Evolutionary conservation across 2,329 filamentous ascomycete genomes (phyloP), one percentile per base, ranked within the genome.

Genomic region (Penicillium brasilianum): DNA sequence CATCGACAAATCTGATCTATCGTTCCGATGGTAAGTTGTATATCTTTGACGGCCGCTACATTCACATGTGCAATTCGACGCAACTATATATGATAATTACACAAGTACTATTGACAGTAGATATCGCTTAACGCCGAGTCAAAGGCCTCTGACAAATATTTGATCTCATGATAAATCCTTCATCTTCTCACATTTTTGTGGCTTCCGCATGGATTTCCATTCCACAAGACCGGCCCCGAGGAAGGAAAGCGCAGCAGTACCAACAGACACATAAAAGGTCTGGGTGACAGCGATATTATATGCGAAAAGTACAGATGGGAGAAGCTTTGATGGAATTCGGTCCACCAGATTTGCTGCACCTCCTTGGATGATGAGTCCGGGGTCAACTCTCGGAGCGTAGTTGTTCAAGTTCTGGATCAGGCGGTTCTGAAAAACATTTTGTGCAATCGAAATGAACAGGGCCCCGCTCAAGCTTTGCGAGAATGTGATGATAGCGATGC

Each of bases 201-300:
- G 34, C 37, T 50, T 39, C 55, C 58, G 78, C 59, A 80, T 76
- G 0, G 73, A 78, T 57, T 74, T 74, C 78, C 78, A 80, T 55
- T 79, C 71, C 30, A 80, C 68, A 36, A 72, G 69, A 3, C 74
- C 56, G 2, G 74, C 72, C 0, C 71, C 74, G 30, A 78, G 32
- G 13, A 76, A 66, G 0, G 70, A 71, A 2, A 78, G 46, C 20
- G 67, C 68, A 2, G 70, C 71, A 61, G 77, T 74, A 2, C 71
- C 74, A 18, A 78, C 70, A 4, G 69, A 67, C n/a, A 76, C 73
- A 58, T 77, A 78, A 58, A 76, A 80, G 2, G 77, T 75, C 43
- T 77, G 60, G 1, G 72, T 75, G 18, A 80, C 64, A 1, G 78
- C 72, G 14, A 66, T 58, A 36, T 78, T 80, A 64, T 80, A 80